Conservation (phyloP, 2,329 filamentous ascomycete species). For the Nigrospora osmanthi region DNA sequence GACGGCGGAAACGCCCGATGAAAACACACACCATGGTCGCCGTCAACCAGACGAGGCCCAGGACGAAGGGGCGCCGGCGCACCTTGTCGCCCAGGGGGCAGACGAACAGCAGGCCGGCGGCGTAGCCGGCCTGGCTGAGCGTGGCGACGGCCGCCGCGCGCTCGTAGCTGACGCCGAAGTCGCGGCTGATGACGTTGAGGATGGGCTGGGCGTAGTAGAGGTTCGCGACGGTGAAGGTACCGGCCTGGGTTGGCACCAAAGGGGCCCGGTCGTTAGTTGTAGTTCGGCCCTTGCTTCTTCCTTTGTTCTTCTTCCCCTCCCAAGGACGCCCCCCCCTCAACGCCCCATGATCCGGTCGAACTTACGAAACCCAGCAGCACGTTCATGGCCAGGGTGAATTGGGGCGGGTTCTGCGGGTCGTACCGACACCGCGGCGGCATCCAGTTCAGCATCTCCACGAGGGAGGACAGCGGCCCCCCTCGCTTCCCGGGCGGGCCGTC, state of each 20-base stretch:
- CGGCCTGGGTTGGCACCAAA: constrained; percentile 15
- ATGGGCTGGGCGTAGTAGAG: constrained; percentile 65
- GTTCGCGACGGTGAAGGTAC: constrained; percentile 59
- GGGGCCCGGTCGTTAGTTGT: too few relatives aligned
- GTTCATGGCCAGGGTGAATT: constrained; percentile 62
- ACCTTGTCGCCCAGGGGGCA: constrained; percentile 59
- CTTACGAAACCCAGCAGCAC: constrained; percentile 59
- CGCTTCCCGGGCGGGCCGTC: not conserved
- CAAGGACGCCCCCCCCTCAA: too few relatives aligned
- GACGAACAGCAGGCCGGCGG: constrained; percentile 54
- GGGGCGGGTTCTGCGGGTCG: constrained; percentile 55
- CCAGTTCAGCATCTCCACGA: constrained; percentile 36
- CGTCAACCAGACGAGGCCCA: constrained; percentile 52
- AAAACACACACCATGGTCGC: constrained; percentile 45
- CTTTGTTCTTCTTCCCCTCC: not conserved
- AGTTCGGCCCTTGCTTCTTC: not conserved
- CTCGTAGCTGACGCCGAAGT: constrained; percentile 57
- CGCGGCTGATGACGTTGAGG: constrained; percentile 53
- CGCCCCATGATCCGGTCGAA: not conserved
- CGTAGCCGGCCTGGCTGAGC: constrained; percentile 63
- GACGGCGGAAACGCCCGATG: not conserved
- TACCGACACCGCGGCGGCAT: constrained; percentile 62
- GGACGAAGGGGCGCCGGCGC: constrained; percentile 51
- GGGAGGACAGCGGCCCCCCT: constrained; percentile 3
- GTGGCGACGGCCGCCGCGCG: constrained; percentile 52